These are phyloP conservation scores for Metrosideros polymorpha DNA, from an alignment of 441 rosid species.

Conservation along the genomic window DNA sequence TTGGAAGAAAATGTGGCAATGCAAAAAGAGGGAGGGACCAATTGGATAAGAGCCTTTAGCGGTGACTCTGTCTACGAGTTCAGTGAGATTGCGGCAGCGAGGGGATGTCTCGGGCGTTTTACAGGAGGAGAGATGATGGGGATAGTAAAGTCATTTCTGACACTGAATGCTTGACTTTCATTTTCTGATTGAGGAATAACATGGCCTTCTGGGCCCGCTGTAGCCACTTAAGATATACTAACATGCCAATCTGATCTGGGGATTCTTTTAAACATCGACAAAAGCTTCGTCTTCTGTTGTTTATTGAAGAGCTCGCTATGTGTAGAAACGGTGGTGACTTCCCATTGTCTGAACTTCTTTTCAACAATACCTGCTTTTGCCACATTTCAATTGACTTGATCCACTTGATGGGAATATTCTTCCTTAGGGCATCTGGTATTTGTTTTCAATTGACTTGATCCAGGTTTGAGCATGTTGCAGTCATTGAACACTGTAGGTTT, in stretches of 20 bases:
- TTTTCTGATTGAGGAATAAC: not conserved
- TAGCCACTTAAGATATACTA: not conserved
- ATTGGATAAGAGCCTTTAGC: conserved; percentile 15
- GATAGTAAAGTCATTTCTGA: conserved; percentile 58
- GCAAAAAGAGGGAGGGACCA: conserved; percentile 10
- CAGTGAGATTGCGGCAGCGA: conserved; percentile 71
- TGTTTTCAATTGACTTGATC: too few species aligned
- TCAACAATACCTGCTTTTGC: not conserved
- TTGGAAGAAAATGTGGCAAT: conserved; percentile 6
- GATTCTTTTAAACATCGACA: not conserved
- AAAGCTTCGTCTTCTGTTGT: not conserved
- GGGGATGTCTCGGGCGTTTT: conserved; percentile 87
- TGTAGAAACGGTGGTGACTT: not conserved
- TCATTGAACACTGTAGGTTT: not conserved
- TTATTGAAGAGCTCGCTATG: not conserved
- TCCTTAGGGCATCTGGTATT: not conserved
- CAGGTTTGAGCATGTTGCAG: not conserved
- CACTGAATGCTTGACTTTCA: not conserved
- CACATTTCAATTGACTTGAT: not conserved
- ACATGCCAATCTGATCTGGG: not conserved
- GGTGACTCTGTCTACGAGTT: conserved; percentile 25
- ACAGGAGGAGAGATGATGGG: conserved; percentile 96
- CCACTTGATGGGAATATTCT: not conserved
- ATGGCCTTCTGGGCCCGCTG: not conserved
- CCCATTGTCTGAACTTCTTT: not conserved